Base-by-base conservation (phyloP, 139 green algal genomes). In the Chlamydomonas schloesseri region DNA sequence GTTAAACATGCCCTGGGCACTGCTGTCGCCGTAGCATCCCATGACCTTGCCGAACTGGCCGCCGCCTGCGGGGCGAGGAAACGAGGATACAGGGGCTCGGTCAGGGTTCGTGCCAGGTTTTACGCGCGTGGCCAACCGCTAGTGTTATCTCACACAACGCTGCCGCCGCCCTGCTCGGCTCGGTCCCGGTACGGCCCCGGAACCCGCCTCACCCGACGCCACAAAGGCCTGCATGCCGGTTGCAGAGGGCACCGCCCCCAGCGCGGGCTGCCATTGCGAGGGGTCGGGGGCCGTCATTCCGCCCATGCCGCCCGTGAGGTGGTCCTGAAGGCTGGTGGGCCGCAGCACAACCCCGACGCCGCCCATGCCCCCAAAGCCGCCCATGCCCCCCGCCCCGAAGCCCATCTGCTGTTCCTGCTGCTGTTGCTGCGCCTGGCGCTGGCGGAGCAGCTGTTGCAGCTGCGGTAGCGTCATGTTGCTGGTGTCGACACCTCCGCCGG, bases 341-440 rank as follows among this genome's bases (percentile, higher is more conserved):
- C 79, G 79, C 18, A 85, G 14, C 79, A 85, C 62, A 4, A 15
- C 64, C 33, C 64, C 78, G 17, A 75, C 50, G 42, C 64, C 64
- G 23, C 33, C 37, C 46, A 84, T 64, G 3, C 65, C 46, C 1
- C 42, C n/a, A 18, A 53, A 64, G 62, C 62, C 62, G 34, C 28
- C 24, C 62, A 33, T 23, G 11, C 4, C 17, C 62, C 34, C 26
- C 26, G 34, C 26, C n/a, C 24, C 24, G 29, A 69, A 55, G 21
- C 78, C 65, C 4, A 33, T 36, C 31, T 77, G 67, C 17, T 62
- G 46, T n/a, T n/a, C n/a, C n/a, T n/a, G n/a, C 71, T 77, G 71
- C 37, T 69, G 60, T 47, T 84, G 76, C 31, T 83, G 62, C 24
- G 73, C 36, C 26, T 74, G 64, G 13, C 79, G 79, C 65, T 76